These are phyloP conservation scores for Pseudocercospora musae DNA, from an alignment of 2,329 filamentous ascomycete species.

Conservation along the genomic window DNA sequence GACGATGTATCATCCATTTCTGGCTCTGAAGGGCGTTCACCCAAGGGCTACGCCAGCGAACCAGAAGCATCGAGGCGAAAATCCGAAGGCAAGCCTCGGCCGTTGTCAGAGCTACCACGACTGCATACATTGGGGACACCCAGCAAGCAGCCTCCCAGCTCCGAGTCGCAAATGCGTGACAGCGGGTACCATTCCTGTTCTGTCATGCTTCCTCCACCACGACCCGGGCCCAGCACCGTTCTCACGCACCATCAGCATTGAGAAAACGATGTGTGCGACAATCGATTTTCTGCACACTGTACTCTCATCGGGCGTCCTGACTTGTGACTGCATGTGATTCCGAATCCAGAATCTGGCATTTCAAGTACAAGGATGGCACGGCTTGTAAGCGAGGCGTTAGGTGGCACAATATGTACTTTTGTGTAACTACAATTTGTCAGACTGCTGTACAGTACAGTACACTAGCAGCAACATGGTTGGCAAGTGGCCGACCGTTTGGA, in stretches of 20 bases:
- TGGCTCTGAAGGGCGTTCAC: not conserved
- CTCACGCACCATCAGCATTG: not conserved
- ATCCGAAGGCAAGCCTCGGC: not conserved
- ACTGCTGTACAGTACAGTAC: not conserved
- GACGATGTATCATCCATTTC: constrained; percentile 10
- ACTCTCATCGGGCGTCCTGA: not conserved
- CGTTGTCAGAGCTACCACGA: not conserved
- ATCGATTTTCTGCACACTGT: not conserved
- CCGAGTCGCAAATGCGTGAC: not conserved
- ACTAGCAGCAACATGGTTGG: not conserved
- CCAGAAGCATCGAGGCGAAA: constrained; percentile 6
- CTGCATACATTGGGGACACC: not conserved
- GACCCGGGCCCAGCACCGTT: not conserved
- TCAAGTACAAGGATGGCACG: not conserved
- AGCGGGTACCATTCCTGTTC: not conserved
- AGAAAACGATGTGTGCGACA: not conserved
- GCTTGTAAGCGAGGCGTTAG: not conserved
- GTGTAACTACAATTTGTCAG: too few relatives aligned
- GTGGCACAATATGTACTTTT: not conserved
- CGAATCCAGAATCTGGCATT: not conserved
- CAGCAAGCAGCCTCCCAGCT: not conserved
- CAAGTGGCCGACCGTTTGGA: not conserved
- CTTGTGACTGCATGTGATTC: not conserved
- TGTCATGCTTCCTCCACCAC: not conserved
- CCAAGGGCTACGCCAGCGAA: constrained; percentile 8